These are phyloP conservation scores for Ramichloridium luteum DNA, from an alignment of 2,329 filamentous ascomycete species.

Conservation along the genomic window DNA sequence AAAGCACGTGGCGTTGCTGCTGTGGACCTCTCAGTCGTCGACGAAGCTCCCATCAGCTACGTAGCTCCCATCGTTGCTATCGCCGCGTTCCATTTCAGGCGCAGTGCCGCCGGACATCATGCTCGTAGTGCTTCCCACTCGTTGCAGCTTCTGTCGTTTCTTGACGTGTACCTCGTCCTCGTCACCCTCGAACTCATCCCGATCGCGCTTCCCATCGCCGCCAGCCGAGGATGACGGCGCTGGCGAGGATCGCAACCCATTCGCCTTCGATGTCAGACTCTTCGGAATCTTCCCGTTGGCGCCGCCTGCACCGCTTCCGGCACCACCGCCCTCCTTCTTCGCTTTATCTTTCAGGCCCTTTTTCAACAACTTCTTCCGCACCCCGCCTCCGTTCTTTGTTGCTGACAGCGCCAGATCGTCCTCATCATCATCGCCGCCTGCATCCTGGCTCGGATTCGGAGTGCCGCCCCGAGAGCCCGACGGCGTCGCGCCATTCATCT, in stretches of 20 bases:
- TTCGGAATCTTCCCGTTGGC: constrained; percentile 23
- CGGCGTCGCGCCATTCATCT: constrained; percentile 23
- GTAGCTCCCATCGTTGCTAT: constrained; percentile 27
- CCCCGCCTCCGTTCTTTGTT: constrained; percentile 15
- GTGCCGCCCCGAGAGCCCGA: constrained; percentile 23
- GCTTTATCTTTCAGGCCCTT: constrained; percentile 32
- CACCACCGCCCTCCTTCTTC: constrained; percentile 31
- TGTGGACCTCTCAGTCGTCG: constrained; percentile 16
- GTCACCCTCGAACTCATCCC: constrained; percentile 24
- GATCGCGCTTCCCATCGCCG: constrained; percentile 22
- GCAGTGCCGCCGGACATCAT: constrained; percentile 17
- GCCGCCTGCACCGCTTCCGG: constrained; percentile 11
- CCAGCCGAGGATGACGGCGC: constrained; percentile 13
- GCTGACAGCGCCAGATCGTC: constrained; percentile 17
- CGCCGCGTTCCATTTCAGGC: constrained; percentile 21
- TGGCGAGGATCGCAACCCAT: constrained; percentile 10
- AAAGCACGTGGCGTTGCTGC: too few relatives aligned
- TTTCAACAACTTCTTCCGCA: constrained; percentile 27
- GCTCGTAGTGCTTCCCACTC: constrained; percentile 25
- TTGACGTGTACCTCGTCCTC: constrained; percentile 23
- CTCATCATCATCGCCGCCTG: constrained; percentile 19
- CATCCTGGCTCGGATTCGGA: constrained; percentile 20
- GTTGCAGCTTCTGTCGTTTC: constrained; percentile 27
- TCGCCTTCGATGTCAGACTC: constrained; percentile 13
- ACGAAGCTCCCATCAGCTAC: constrained; percentile 22